Evolutionary conservation across 2,329 filamentous ascomycete species (phyloP).

Genomic region (Claviceps africana): DNA sequence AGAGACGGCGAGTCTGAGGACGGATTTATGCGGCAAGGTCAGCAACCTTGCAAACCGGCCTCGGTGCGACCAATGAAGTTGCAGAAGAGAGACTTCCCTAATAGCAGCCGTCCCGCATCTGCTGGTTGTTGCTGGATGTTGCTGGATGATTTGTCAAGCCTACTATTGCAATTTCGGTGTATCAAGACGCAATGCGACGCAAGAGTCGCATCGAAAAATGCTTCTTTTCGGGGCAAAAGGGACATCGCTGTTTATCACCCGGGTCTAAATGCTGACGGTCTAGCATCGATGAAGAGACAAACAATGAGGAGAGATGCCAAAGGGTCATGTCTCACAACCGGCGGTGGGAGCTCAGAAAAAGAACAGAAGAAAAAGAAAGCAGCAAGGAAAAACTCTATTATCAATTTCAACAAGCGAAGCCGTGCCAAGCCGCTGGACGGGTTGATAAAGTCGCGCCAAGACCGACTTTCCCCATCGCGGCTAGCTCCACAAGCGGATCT

Average conservation of each 20-base stretch:
- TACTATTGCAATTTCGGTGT: background rate
- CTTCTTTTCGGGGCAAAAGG: slow-evolving; percentile 4
- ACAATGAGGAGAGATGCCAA: background rate
- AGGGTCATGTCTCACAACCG: background rate
- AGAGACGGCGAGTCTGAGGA: background rate
- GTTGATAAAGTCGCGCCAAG: background rate
- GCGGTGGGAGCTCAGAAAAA: background rate
- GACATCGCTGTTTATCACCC: background rate
- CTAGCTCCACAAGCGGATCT: background rate
- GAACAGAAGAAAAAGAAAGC: background rate
- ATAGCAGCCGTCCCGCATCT: background rate
- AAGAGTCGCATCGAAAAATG: background rate
- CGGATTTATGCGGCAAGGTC: background rate
- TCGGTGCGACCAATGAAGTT: background rate
- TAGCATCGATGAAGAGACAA: background rate
- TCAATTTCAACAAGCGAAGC: background rate
- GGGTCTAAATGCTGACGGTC: background rate
- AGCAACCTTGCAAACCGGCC: background rate
- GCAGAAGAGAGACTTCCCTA: background rate
- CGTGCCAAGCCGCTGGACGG: background rate
- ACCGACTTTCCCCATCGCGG: background rate
- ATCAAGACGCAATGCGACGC: background rate
- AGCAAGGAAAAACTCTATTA: background rate
- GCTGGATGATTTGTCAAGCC: background rate
- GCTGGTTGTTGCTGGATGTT: background rate